Base-by-base conservation (phyloP, 306 rosid species). In the Erythrophleum fordii region DNA sequence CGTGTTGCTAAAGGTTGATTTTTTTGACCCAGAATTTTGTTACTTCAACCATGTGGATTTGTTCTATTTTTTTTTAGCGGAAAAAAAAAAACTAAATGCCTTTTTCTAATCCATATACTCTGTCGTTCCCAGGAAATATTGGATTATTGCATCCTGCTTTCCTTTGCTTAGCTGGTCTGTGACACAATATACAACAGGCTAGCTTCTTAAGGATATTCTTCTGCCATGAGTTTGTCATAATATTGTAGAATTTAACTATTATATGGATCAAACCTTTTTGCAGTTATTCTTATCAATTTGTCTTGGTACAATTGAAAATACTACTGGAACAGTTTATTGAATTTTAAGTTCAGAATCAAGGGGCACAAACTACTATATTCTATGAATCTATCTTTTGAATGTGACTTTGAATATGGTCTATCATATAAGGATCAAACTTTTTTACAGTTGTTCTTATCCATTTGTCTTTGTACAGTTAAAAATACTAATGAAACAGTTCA, bases 291-390 rank as follows among this genome's bases (percentile, higher is more conserved):
- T 65, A 62, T 58, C 22, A 45, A 79, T 78, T 80, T 69, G 23
- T 81, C 41, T 35, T 67, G 59, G 45, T 25, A 72, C 31, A 23
- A 12, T 67, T 48, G 20, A n/a, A 41, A 29, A 1, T 44, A 58
- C 51, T 59, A 23, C 49, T 34, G 4, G 22, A 79, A 31, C 17
- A 5, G 17, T 79, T 34, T 7, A 56, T 64, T 16, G 75, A 73
- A 64, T 78, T 29, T 72, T 29, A 73, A 39, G 53, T 81, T 81
- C 39, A 37, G 51, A 65, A 55, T 55, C 65, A 59, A 59, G 37
- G 1, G n/a, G 37, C 39, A 59, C 66, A 3, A 59, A 25, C 66
- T 26, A 11, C 23, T 28, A 1, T 39, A 64, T 66, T 22, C 1
- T 49, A 10, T 22, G 72, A 75, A 28, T 77, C 44, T 79, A 8